Base-by-base conservation (phyloP, 2,329 filamentous ascomycete species). In the Phaeosphaeriaceae sp. region DNA sequence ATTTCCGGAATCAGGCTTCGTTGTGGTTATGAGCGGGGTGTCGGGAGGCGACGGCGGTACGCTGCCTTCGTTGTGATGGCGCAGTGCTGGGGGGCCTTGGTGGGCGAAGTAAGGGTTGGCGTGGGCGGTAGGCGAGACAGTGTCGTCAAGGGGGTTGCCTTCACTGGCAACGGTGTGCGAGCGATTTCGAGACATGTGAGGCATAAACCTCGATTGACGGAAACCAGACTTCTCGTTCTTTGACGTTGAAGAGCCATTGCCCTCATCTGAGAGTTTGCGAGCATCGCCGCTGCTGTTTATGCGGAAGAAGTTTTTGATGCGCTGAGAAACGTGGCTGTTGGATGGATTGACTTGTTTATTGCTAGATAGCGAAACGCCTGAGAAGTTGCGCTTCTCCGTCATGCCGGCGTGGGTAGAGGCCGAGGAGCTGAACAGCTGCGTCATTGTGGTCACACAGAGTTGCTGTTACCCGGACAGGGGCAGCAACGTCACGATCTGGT, bases 61-160 rank as follows among this genome's bases (percentile, higher is more conserved):
- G 58, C 92, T 97, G 67, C 88, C 90, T 62, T 94, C 91, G 74
- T 97, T 96, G 78, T 95, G 92, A 77, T 99, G 94, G 70, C 93
- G 88, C 64, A 97, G 80, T 58, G 90, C 90, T 3, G 94, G 94
- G 64, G 92, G 92, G 48, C 94, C 94, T 76, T 99, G 94, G 72
- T 97, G 94, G 60, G 87, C 89, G 74, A 97, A 99, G 77, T 99
- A 99, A 15, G 94, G 94, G 73, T 99, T 99, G 58, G 92, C 93
- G 69, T 93, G 87, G 42, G 92, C 93, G 4, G 92, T 97, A 20
- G 94, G 94, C 68, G 92, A 96, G 67, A 96, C 82, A 54, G 85
- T 81, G 74, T 97, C 92, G 62, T 97, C 93, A 58, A 97, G 82
- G 50, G 88, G 85, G 70, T 97, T 92, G 63, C 92, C 92, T 76